Evolutionary conservation across 805 yeast genomes (phyloP).

Genomic region (Kazachstania africana): DNA sequence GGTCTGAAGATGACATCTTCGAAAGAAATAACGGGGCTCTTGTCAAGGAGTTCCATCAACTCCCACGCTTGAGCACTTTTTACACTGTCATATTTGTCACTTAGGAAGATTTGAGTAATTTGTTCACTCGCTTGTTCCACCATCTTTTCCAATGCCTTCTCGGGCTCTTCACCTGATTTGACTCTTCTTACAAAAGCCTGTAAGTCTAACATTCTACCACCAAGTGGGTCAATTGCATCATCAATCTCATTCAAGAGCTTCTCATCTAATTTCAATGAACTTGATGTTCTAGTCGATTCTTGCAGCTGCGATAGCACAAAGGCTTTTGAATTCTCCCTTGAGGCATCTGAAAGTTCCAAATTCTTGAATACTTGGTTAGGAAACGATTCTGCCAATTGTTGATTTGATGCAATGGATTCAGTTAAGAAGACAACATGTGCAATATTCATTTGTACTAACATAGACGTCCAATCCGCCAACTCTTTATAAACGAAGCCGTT

Average conservation of each 20-base stretch:
- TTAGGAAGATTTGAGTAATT: conserved; percentile 64
- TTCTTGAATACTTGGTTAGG: conserved; percentile 83
- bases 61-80: conserved; percentile 82
- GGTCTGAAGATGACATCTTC: conserved; percentile 45
- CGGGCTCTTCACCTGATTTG: conserved; percentile 75
- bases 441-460: conserved; percentile 57
- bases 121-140: conserved; percentile 79
- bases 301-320: conserved; percentile 52
- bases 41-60: conserved; percentile 53
- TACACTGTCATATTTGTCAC: conserved; percentile 41
- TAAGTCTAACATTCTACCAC: conserved; percentile 90
- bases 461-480: conserved; percentile 83
- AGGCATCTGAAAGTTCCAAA: conserved; percentile 71
- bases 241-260: conserved; percentile 32
- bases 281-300: conserved; percentile 6
- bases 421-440: conserved; percentile 89
- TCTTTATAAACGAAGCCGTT: conserved; percentile 60
- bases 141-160: conserved; percentile 68
- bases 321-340: conserved; percentile 51
- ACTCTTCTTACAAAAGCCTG: conserved; percentile 84
- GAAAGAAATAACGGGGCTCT: conserved; percentile 34
- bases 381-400: conserved; percentile 53
- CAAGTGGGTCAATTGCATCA: conserved; percentile 57
- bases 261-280: conserved; percentile 19
- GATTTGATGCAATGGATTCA: conserved; percentile 70